Conservation (phyloP, 2,329 filamentous ascomycete species). For the Epicoccum sorghinum region DNA sequence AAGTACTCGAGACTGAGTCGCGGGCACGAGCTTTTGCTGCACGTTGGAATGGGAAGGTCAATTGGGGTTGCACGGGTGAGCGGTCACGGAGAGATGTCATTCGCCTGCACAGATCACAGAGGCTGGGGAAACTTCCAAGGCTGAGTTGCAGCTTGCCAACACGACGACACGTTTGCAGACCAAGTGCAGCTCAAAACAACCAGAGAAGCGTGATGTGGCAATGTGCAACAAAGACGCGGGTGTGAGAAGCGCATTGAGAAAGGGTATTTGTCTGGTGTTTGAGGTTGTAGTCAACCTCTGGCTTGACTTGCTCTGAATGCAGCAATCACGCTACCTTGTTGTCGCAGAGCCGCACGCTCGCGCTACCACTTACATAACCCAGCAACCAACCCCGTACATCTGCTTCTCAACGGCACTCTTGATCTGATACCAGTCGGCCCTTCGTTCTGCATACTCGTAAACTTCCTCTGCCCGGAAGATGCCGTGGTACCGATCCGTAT, state of each 20-base stretch:
- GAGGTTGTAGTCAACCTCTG: conserved; percentile 1
- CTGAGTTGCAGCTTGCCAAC: conserved; percentile 14
- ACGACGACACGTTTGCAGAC: conserved; percentile 3
- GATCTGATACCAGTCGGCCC: conserved; percentile 94
- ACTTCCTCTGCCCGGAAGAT: conserved; percentile 96
- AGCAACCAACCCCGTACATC: conserved; percentile 95
- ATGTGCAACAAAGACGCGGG: background rate
- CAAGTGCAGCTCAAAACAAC: background rate
- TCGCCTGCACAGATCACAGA: background rate
- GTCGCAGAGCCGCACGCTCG: conserved; percentile 12
- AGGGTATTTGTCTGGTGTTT: background rate
- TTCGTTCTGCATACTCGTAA: conserved; percentile 91
- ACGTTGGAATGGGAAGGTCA: background rate
- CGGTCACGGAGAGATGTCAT: background rate
- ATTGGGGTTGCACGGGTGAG: conserved; percentile 7
- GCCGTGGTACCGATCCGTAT: conserved; percentile 85
- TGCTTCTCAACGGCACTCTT: conserved; percentile 88
- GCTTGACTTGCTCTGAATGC: conserved; percentile 17
- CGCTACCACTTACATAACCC: conserved; percentile 69
- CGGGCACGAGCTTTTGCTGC: conserved; percentile 3
- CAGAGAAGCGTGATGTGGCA: background rate
- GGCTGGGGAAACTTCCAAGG: conserved; percentile 13
- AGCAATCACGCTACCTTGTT: conserved; percentile 15
- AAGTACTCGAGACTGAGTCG: conserved; percentile 1
- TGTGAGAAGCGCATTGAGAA: background rate